These are phyloP conservation scores for Tuber melanosporum DNA, from an alignment of 495 filamentous ascomycete species.

Conservation along the genomic window DNA sequence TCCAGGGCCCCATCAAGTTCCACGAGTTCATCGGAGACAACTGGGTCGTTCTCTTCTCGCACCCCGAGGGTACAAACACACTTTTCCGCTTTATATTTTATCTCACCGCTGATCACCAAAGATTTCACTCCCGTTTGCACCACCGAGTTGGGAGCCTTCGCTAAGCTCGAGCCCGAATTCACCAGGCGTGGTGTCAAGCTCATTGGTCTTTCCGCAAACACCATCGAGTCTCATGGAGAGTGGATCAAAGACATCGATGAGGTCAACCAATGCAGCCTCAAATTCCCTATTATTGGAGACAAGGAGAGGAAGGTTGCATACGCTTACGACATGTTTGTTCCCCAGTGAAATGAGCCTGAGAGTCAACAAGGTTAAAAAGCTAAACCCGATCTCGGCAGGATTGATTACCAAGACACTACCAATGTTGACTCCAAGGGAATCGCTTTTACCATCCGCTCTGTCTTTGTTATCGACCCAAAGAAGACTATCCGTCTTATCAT, in stretches of 20 bases:
- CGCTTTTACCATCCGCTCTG: slow-evolving; percentile 96
- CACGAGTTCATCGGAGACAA: slow-evolving; percentile 92
- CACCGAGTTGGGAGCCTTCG: slow-evolving; percentile 94
- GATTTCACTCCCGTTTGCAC: slow-evolving; percentile 95
- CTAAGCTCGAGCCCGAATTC: slow-evolving; percentile 97
- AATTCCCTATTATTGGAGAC: slow-evolving; percentile 96
- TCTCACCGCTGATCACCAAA: slow-evolving; percentile 11
- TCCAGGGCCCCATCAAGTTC: slow-evolving; percentile 77
- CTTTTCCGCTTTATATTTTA: slow-evolving; percentile 42
- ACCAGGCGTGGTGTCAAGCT: slow-evolving; percentile 87
- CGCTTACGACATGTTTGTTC: slow-evolving; percentile 85
- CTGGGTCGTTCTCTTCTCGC: slow-evolving; percentile 95
- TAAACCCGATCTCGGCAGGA: slow-evolving; percentile 47
- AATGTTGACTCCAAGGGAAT: slow-evolving; percentile 96
- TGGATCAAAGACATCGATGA: slow-evolving; percentile 98
- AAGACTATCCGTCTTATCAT: slow-evolving; percentile 96
- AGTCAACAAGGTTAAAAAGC: neutral
- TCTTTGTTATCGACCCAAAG: slow-evolving; percentile 98
- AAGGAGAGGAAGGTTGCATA: slow-evolving; percentile 89
- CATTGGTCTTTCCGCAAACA: slow-evolving; percentile 88
- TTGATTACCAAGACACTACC: slow-evolving; percentile 74
- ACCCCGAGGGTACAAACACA: slow-evolving; percentile 59
- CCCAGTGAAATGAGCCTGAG: neutral
- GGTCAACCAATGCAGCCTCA: slow-evolving; percentile 70
- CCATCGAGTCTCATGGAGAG: slow-evolving; percentile 55